Percentiles rank a stretch among this genome's conserved stretches.
phyloP scores from a whole-genome alignment of 495 filamentous ascomycete genomes.

The Aeminium ludgeri region DNA sequence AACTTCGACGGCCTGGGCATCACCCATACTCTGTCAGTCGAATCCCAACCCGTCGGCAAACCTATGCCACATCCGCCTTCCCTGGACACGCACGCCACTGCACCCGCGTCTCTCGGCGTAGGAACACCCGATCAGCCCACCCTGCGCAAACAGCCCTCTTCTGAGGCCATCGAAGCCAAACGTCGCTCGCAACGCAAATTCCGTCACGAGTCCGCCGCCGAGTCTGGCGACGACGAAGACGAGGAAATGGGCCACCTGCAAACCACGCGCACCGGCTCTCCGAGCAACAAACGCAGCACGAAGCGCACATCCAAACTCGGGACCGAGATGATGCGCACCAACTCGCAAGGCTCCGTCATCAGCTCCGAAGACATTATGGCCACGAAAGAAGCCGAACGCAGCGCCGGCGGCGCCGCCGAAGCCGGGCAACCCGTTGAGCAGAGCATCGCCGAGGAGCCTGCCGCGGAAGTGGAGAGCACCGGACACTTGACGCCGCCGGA shows the following conservation, averaged over 20 bases:
- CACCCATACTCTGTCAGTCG: constrained; percentile 19
- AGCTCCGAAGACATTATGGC: constrained; percentile 25
- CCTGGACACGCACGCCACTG: constrained; percentile 46
- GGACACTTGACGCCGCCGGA: constrained; percentile 29
- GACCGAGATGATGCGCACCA: constrained; percentile 90
- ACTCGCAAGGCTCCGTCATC: constrained; percentile 73
- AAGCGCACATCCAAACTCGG: constrained; percentile 58
- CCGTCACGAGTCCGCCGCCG: constrained; percentile 62
- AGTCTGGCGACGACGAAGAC: constrained; percentile 85
- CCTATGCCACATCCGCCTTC: constrained; percentile 28
- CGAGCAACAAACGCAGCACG: constrained; percentile 35
- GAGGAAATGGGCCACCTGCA: constrained; percentile 50
- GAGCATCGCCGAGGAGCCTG: constrained; percentile 16
- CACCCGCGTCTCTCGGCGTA: constrained; percentile 45
- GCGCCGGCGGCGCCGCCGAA: constrained; percentile 8
- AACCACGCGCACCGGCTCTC: constrained; percentile 28
- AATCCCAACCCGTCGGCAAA: constrained; percentile 4
- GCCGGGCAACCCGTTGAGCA: constrained; percentile 11
- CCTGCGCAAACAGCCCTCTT: constrained; percentile 52
- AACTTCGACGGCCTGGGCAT: constrained; percentile 49
- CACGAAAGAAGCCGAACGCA: constrained; percentile 16
- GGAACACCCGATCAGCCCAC: constrained; percentile 19
- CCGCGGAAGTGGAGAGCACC: constrained; percentile 11
- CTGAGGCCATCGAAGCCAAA: constrained; percentile 61
- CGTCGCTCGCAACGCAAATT: constrained; percentile 60